Percentiles rank a stretch among this genome's conserved stretches.
These are phyloP conservation scores for Aleurites moluccanus DNA, from an alignment of 441 rosid species.

Conservation along the genomic window DNA sequence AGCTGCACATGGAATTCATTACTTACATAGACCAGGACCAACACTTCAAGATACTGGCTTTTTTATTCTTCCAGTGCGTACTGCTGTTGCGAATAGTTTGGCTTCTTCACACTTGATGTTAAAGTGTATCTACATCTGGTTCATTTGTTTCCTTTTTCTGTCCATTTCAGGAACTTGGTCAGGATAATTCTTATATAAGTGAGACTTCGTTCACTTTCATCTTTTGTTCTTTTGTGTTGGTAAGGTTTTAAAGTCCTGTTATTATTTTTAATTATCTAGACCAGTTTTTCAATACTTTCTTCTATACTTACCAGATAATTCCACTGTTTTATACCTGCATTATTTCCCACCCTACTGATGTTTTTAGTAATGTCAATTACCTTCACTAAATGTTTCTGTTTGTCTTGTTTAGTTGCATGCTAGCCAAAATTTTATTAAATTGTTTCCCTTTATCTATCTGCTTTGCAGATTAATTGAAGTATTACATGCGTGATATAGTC, in stretches of 20 bases:
- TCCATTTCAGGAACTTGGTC: constrained; percentile 79
- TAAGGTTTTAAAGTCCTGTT: constrained; percentile 33
- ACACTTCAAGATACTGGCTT: constrained; percentile 83
- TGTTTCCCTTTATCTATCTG: neutral
- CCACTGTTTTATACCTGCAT: neutral
- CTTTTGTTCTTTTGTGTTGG: constrained; percentile 75
- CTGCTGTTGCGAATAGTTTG: neutral
- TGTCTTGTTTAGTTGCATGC: neutral
- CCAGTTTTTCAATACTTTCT: neutral
- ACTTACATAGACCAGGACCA: constrained; percentile 86
- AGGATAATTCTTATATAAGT: constrained; percentile 78
- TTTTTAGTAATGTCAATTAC: neutral
- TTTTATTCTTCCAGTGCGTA: constrained; percentile 71
- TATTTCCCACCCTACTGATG: neutral
- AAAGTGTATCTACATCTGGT: neutral
- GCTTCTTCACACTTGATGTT: constrained; percentile 1
- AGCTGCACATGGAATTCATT: constrained; percentile 96
- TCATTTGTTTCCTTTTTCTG: neutral
- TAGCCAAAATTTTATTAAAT: neutral
- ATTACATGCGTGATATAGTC: neutral
- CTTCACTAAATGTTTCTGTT: neutral
- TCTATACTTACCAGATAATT: neutral
- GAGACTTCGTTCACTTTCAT: constrained; percentile 71
- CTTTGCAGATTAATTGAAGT: neutral
- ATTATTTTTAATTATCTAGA: neutral